Evolutionary conservation across 163 green algal species (phyloP), one percentile per base, ranked within the genome.

Genomic region (Scenedesmus sp.): DNA sequence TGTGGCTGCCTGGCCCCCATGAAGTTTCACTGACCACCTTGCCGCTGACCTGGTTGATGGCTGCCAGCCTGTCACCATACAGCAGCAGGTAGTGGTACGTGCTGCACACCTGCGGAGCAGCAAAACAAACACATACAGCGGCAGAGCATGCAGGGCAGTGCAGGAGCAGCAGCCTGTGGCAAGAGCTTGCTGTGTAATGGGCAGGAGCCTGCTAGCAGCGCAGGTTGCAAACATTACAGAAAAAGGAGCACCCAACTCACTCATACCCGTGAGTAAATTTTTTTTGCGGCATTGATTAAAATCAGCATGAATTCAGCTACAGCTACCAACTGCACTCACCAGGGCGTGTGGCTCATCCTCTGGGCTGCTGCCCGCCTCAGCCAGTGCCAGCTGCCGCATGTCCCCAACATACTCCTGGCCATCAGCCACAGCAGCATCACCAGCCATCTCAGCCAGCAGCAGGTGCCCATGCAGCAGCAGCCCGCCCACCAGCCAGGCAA

Each of bases 1-100:
- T 26, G 34, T 91, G 87, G n/a, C 81, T 73, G 34, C 87, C 87
- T 4, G 88, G 79, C 2, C 87, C 81, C 77, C 90, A 92, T 26
- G 62, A 54, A 0, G 92, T 66, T 77, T 92, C 92, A 16, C 70
- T 85, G 46, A 97, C 95, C 18, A 96, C 87, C 57, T 91, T 91
- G 66, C 95, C 95, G 88, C 94, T 98, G 84, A 98, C 94, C 15
- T 95, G 92, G 94, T 99, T 99, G 46, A 99, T 91, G 18, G 95
- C 96, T 46, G 96, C 92, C 79, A 99, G 85, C 60, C 92, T 92
- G 87, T 94, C 94, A 20, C 88, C 83, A 81, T 95, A 97, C 84
- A 99, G 94, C 91, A 99, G 88, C 83, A 99, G 90, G 82, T 98
- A 96, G 92, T 99, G 97, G 92, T 94, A 98, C 82, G 96, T 95